phyloP scores from a whole-genome alignment of 2,329 filamentous ascomycete genomes.

The Pyrenophora tritici-repentis region DNA sequence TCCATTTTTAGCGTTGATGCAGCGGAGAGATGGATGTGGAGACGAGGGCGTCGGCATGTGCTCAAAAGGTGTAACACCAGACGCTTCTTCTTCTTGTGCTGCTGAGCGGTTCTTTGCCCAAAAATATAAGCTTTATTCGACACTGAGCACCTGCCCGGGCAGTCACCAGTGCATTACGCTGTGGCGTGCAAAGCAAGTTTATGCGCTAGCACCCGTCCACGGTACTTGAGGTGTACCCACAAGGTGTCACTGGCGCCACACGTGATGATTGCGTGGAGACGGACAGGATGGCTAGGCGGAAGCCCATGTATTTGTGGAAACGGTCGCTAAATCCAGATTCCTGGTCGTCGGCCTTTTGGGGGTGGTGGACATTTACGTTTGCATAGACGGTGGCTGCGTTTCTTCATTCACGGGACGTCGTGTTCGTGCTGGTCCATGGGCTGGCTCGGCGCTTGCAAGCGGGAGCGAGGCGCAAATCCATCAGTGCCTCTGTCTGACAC shows the following conservation, averaged over 20 bases:
- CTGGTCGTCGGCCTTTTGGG: no score
- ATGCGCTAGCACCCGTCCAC: constrained; percentile 10
- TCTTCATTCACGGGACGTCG: background rate
- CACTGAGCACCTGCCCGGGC: background rate
- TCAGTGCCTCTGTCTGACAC: constrained; percentile 32
- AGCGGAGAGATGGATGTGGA: constrained; percentile 24
- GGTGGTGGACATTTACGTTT: no score
- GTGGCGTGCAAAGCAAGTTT: constrained; percentile 8
- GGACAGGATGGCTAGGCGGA: background rate
- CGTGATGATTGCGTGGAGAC: constrained; percentile 13
- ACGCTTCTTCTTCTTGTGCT: constrained; percentile 17
- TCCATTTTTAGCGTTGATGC: constrained; percentile 37
- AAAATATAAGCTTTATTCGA: constrained; percentile 24
- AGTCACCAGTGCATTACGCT: background rate
- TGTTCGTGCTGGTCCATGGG: background rate
- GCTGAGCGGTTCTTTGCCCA: constrained; percentile 20
- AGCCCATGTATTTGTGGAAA: constrained; percentile 1
- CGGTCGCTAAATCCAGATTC: background rate
- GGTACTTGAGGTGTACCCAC: constrained; percentile 1
- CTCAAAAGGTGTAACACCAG: constrained; percentile 4
- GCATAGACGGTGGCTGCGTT: constrained; percentile 1
- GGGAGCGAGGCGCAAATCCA: constrained; percentile 23
- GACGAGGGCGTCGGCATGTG: constrained; percentile 30
- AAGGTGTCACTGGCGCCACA: constrained; percentile 12
- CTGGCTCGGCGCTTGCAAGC: constrained; percentile 26